Evolutionary conservation across 129 eudicot species (phyloP).

Genomic region (Centaurea solstitialis): DNA sequence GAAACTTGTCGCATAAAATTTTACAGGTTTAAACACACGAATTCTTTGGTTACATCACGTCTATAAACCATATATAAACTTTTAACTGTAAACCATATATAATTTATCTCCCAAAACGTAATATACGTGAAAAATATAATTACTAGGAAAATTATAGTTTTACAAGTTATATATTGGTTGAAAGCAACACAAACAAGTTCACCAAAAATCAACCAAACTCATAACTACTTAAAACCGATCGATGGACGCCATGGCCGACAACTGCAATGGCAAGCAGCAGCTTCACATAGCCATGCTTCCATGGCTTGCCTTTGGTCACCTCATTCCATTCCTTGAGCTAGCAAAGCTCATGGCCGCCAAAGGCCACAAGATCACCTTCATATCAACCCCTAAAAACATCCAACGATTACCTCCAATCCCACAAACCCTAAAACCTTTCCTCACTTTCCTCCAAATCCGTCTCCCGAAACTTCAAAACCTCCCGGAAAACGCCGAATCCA

Average conservation of each 20-base stretch:
- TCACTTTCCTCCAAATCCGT: constrained; percentile 12
- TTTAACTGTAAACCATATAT: no score
- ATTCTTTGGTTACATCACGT: no score
- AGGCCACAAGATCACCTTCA: constrained; percentile 42
- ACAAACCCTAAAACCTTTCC: background rate
- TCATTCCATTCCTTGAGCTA: constrained; percentile 30
- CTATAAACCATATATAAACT: no score
- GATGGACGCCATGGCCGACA: constrained; percentile 25
- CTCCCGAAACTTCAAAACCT: constrained; percentile 18
- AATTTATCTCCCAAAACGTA: no score
- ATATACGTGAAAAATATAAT: no score
- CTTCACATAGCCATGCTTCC: constrained; percentile 36
- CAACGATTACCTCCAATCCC: constrained; percentile 28
- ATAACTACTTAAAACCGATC: no score
- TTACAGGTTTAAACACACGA: no score
- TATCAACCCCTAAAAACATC: constrained; percentile 37
- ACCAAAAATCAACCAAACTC: background rate
- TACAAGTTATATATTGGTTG: background rate
- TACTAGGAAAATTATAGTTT: no score
- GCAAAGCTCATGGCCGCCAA: constrained; percentile 29
- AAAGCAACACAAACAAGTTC: background rate
- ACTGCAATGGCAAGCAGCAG: background rate
- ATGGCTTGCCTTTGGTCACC: constrained; percentile 38
- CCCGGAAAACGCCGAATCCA: constrained; percentile 37
- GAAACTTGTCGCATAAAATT: no score